Percentiles rank a stretch among this genome's conserved stretches.
Evolutionary conservation across 257 asterid genomes (phyloP).

Genomic region (Perilla frutescens): DNA sequence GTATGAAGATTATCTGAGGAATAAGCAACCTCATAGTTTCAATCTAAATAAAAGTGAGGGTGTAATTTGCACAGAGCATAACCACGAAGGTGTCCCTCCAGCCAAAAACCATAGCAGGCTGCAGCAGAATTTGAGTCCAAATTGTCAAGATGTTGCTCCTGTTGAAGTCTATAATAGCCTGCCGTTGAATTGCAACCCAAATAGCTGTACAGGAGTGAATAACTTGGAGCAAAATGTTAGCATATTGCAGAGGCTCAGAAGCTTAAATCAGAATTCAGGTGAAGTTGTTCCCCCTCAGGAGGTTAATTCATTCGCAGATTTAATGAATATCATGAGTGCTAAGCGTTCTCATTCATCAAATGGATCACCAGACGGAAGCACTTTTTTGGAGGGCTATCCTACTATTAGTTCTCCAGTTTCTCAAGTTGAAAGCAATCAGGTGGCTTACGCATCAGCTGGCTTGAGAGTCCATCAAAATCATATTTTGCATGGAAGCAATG

Average conservation of each 20-base stretch:
- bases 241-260: constrained; percentile 27
- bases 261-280: constrained; percentile 38
- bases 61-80: constrained; percentile 30
- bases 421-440: constrained; percentile 40
- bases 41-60: constrained; percentile 21
- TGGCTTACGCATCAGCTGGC: constrained; percentile 33
- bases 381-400: constrained; percentile 16
- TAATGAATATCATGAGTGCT: constrained; percentile 43
- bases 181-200: constrained; percentile 28
- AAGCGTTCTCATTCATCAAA: constrained; percentile 10
- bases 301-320: constrained; percentile 47
- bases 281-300: constrained; percentile 35
- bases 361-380: constrained; percentile 34
- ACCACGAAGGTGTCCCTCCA: constrained; percentile 34
- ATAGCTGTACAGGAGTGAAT: constrained; percentile 12
- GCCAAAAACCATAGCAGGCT: constrained; percentile 20
- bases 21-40: constrained; percentile 34
- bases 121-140: constrained; percentile 31
- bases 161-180: constrained; percentile 24
- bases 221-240: constrained; percentile 31
- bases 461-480: constrained; percentile 38
- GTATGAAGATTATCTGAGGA: constrained; percentile 43
- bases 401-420: constrained; percentile 41
- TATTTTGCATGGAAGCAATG: constrained; percentile 35
- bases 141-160: constrained; percentile 31